Conservation (phyloP, 2,329 filamentous ascomycete genomes). For the Decorospora gaudefroyi region DNA sequence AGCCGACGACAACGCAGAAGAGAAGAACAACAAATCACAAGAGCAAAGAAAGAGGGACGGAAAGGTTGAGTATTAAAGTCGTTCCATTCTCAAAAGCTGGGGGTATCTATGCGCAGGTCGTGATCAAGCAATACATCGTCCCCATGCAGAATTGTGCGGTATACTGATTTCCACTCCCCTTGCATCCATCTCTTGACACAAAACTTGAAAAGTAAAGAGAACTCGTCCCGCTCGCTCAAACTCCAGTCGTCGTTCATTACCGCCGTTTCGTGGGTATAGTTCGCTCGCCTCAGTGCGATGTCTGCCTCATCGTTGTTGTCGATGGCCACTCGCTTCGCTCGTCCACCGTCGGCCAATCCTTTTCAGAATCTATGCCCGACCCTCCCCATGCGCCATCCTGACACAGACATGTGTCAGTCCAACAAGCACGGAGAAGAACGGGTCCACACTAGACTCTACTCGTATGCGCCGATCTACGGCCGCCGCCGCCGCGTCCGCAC, state of each 20-base stretch:
- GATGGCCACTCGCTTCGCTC: too few relatives aligned
- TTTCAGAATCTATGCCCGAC: slow-evolving; percentile 4
- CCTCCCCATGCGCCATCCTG: slow-evolving; percentile 13
- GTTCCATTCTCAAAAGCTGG: slow-evolving; percentile 24
- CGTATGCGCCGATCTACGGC: slow-evolving; percentile 44
- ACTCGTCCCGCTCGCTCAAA: slow-evolving; percentile 1
- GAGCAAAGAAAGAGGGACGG: neutral
- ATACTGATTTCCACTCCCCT: slow-evolving; percentile 12
- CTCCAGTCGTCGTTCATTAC: slow-evolving; percentile 9
- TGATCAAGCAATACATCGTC: slow-evolving; percentile 22
- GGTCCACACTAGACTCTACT: slow-evolving; percentile 46
- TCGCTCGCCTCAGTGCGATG: neutral
- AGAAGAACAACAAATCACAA: too few relatives aligned
- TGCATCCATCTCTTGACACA: slow-evolving; percentile 15
- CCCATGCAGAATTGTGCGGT: too few relatives aligned
- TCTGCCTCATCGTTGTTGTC: neutral
- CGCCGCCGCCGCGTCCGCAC: slow-evolving; percentile 52
- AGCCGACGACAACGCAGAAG: too few relatives aligned
- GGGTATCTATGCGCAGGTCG: slow-evolving; percentile 32
- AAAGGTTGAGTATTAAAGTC: slow-evolving; percentile 12
- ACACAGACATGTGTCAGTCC: slow-evolving; percentile 3
- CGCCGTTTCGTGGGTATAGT: slow-evolving; percentile 2
- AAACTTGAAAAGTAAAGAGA: slow-evolving; percentile 5
- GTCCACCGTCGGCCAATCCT: too few relatives aligned
- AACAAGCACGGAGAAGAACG: slow-evolving; percentile 12